Base-by-base conservation (phyloP, 1,284 basidiomycete genomes). In the Amylostereum chailletii region DNA sequence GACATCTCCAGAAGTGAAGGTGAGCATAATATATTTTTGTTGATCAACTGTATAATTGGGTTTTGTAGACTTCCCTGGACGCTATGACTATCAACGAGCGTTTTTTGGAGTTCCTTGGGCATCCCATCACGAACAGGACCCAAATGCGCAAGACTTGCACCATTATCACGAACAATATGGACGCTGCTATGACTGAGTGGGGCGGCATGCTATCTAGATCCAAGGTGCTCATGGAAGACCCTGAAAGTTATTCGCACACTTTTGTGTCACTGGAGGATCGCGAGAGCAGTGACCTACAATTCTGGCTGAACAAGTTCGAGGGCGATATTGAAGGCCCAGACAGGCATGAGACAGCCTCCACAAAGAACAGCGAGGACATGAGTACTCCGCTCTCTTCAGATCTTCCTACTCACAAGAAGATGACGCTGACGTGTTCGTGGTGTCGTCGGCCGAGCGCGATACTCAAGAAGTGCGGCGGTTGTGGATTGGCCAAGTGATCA, bases 41-140 rank as follows among this genome's bases (percentile, higher is more conserved):
- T 45, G 2, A 40, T 29, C 11, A 47, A 50, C 40, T 7, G 42
- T 36, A 47, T 49, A 11, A 40, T 19, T 5, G n/a, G 5, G 30
- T 33, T 32, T 41, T 26, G 19, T 34, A 53, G 52, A 27, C 37
- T 9, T 43, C 46, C 4, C 26, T 52, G 5, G 41, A 54, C 10
- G 34, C 47, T 27, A 31, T 50, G 2, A 41, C 41, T n/a, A 19
- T 54, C 45, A 54, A 50, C 51, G 33, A 45, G 19, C 34, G 49
- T 8, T 54, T 54, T 42, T 37, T 54, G n/a, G 34, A 45, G 6
- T 47, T 46, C 42, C 37, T 50, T 5, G 33, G 37, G 27, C 7
- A 43, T 36, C 51, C 43, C 4, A 37, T 51, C 27, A 36, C 33
- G 5, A 42, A 32, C 6, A 4, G 19, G 29, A 47, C 26, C 4